These are phyloP conservation scores for Dipodascus geniculatus DNA, from an alignment of 805 yeast species.

Conservation along the genomic window DNA sequence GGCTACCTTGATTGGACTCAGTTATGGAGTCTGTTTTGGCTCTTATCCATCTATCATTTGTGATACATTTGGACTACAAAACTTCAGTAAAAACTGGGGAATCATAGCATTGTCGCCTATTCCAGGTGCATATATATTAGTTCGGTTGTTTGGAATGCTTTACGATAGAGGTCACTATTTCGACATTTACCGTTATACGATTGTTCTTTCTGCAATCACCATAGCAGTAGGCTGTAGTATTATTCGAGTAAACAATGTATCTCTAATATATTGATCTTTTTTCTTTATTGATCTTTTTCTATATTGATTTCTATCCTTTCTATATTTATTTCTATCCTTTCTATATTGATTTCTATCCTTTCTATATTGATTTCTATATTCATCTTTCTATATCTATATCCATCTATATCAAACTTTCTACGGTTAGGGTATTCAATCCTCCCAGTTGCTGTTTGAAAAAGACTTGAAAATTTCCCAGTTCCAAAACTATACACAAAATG, in stretches of 20 bases:
- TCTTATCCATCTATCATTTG: conserved; percentile 59
- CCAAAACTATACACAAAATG: conserved; percentile 30
- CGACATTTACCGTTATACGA: neutral
- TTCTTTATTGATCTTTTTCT: too few relatives aligned
- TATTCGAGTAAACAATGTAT: neutral
- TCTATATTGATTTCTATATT: too few relatives aligned
- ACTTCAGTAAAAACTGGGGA: conserved; percentile 67
- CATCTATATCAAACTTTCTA: neutral
- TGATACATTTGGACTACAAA: conserved; percentile 55
- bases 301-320: too few relatives aligned
- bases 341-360: too few relatives aligned
- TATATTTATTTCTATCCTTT: too few relatives aligned
- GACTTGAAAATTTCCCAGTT: neutral
- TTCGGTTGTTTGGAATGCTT: conserved; percentile 47
- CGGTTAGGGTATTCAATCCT: neutral
- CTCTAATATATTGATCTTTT: neutral
- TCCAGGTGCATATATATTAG: conserved; percentile 44
- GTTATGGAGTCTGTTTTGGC: conserved; percentile 64
- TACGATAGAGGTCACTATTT: conserved; percentile 33
- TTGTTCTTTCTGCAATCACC: neutral
- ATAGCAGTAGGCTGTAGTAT: neutral
- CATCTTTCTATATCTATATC: neutral
- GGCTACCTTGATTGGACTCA: conserved; percentile 49
- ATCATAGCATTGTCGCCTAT: conserved; percentile 54
- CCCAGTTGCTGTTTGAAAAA: neutral